phyloP scores from a whole-genome alignment of 768 basidiomycete genomes.

The Mycena capillaripes region DNA sequence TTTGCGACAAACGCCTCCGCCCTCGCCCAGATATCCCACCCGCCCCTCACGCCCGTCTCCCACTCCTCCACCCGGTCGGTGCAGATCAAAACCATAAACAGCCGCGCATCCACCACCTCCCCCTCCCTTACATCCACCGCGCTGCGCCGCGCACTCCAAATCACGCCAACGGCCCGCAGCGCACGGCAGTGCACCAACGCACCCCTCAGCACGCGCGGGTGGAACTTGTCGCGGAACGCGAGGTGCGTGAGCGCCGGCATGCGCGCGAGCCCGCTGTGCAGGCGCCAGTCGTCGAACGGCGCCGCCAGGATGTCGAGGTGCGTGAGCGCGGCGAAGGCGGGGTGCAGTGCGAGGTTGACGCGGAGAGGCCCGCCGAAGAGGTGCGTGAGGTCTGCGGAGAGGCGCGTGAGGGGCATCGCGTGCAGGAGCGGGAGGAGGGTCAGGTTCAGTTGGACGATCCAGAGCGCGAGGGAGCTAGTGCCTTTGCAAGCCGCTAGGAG shows the following conservation, averaged over 20 bases:
- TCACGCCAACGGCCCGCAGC: slow-evolving; percentile 24
- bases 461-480: slow-evolving; percentile 23
- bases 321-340: slow-evolving; percentile 24
- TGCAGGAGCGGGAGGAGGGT: slow-evolving; percentile 24
- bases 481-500: slow-evolving; percentile 18
- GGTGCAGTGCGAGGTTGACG: slow-evolving; percentile 16
- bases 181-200: slow-evolving; percentile 20
- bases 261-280: slow-evolving; percentile 15
- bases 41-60: slow-evolving; percentile 8
- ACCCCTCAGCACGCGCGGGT: slow-evolving; percentile 16
- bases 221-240: slow-evolving; percentile 27
- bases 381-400: slow-evolving; percentile 24
- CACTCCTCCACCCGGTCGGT: slow-evolving; percentile 13
- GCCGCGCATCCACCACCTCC: slow-evolving; percentile 18
- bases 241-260: slow-evolving; percentile 27
- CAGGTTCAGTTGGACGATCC: not conserved
- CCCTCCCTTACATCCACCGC: slow-evolving; percentile 25
- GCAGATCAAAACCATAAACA: slow-evolving; percentile 20
- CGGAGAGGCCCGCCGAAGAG: slow-evolving; percentile 29
- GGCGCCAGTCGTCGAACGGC: slow-evolving; percentile 30
- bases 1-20: slow-evolving; percentile 26
- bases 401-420: slow-evolving; percentile 18
- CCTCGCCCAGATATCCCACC: slow-evolving; percentile 22
- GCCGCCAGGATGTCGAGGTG: slow-evolving; percentile 28
- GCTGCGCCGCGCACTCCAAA: slow-evolving; percentile 6